Percentiles rank a stretch among this genome's conserved stretches.
These are phyloP conservation scores for Ensete ventricosum DNA, from an alignment of 176 grass and related monocot genomes.

Conservation along the genomic window DNA sequence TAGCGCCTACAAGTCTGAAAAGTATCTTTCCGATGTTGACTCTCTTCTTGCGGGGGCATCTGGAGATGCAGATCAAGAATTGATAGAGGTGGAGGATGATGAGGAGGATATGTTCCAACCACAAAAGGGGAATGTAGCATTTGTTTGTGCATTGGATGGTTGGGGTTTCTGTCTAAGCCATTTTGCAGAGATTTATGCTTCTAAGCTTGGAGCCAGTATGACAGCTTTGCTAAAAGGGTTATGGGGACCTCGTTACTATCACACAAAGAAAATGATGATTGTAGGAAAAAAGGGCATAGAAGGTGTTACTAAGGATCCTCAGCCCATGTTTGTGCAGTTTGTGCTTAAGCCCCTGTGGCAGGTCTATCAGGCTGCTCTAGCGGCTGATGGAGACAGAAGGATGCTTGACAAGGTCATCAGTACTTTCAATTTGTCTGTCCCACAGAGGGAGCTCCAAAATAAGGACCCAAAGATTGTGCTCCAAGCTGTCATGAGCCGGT, in stretches of 20 bases:
- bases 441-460: slow-evolving; percentile 49
- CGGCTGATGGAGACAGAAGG: slow-evolving; percentile 29
- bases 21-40: slow-evolving; percentile 78
- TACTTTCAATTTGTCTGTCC: slow-evolving; percentile 43
- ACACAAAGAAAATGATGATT: slow-evolving; percentile 59
- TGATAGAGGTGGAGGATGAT: slow-evolving; percentile 45
- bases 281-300: slow-evolving; percentile 67
- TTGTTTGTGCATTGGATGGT: slow-evolving; percentile 72
- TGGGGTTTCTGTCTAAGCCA: slow-evolving; percentile 82
- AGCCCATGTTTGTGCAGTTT: slow-evolving; percentile 83
- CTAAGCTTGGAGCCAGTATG: slow-evolving; percentile 31
- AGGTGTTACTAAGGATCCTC: slow-evolving; percentile 32
- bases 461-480: slow-evolving; percentile 55
- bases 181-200: slow-evolving; percentile 53
- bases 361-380: slow-evolving; percentile 42
- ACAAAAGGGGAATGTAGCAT: slow-evolving; percentile 79
- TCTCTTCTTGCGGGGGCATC: slow-evolving; percentile 42
- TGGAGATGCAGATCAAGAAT: slow-evolving; percentile 27
- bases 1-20: slow-evolving; percentile 63
- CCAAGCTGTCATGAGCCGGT: slow-evolving; percentile 67
- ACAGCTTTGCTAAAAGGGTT: slow-evolving; percentile 56
- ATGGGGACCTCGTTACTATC: slow-evolving; percentile 62
- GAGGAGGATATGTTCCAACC: slow-evolving; percentile 79
- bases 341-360: slow-evolving; percentile 64
- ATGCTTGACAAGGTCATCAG: slow-evolving; percentile 37